Evolutionary conservation across 768 basidiomycete species (phyloP), one percentile per base, ranked within the genome.

Genomic region (Lactarius deliciosus): DNA sequence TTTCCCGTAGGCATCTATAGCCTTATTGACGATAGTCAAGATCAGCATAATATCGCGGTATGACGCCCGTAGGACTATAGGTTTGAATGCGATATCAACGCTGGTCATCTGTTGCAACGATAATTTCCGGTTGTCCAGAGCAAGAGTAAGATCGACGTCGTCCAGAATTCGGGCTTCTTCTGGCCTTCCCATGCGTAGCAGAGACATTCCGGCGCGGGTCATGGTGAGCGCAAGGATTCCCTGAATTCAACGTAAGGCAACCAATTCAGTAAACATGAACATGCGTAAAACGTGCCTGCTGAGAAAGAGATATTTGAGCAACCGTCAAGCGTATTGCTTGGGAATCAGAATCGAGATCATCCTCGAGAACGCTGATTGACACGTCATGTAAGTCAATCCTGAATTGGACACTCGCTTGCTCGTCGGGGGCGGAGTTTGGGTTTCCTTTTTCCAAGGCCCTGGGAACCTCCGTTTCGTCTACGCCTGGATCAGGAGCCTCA

Each of bases 11-110:
- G 94, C 80, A 64, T 90, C 88, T 41, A 92, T 77, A 0, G 94
- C 97, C 68, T 89, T 93, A 75, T 94, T 93, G 71, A 92, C 83
- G 68, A 96, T 96, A 4, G 86, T 79, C 56, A 83, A 87, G 70
- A 98, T 98, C 69, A 98, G 83, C 70, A 85, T 86, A 75, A 98
- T 92, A 74, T 99, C 97, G 22, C 93, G 86, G 73, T 95, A 94
- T 0, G 96, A 98, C n/a, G 94, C 94, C 30, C 97, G 85, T 75
- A 99, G 89, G 62, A 98, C 84, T 70, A 99, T 83, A 2, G 95
- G 90, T 67, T 92, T 89, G 30, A 86, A 79, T 20, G 83, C 80
- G n/a, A 95, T 74, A 73, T 97, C 95, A 65, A 98, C 89, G 72
- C 82, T 93, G 11, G 90, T 89, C 79, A 88, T 88, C 69, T 89